A percentile compares a stretch with the other conserved stretches of the same genome.
Evolutionary conservation across 73 alveolate genomes (phyloP).

Genomic region (Paramecium octaurelia): DNA sequence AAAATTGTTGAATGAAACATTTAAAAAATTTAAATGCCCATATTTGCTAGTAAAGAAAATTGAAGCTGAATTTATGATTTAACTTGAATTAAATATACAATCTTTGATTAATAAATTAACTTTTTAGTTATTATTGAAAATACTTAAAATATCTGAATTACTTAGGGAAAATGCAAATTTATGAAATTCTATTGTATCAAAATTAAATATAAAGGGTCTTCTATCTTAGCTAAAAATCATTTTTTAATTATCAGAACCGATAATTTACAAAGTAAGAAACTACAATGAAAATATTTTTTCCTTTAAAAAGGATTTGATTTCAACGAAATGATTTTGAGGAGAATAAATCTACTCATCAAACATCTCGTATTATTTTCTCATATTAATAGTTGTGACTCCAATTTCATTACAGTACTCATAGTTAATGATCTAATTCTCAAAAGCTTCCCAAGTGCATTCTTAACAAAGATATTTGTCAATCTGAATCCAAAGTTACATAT

Average conservation of each 20-base stretch:
- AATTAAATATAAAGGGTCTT: not conserved
- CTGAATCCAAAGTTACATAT: not conserved
- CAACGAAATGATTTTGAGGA: not conserved
- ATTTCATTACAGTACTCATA: not conserved
- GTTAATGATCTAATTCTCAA: not conserved
- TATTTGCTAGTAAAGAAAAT: not conserved
- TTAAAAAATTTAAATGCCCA: not conserved
- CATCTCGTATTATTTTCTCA: not conserved
- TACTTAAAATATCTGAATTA: not conserved
- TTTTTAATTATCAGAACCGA: not conserved
- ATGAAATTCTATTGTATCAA: not conserved
- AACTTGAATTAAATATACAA: not conserved
- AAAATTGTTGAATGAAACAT: not conserved
- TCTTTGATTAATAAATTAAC: not conserved
- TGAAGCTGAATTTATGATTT: not conserved
- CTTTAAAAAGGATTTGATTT: not conserved
- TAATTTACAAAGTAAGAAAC: not conserved
- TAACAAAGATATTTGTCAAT: not conserved
- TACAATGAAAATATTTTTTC: not conserved
- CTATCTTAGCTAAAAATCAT: not conserved
- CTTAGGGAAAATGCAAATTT: not conserved
- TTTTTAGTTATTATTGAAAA: not conserved
- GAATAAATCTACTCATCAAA: not conserved
- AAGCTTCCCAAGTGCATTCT: not conserved
- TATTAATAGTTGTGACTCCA: not conserved